These are phyloP conservation scores for Calonectria hongkongensis DNA, from an alignment of 2,329 filamentous ascomycete species.

Conservation along the genomic window DNA sequence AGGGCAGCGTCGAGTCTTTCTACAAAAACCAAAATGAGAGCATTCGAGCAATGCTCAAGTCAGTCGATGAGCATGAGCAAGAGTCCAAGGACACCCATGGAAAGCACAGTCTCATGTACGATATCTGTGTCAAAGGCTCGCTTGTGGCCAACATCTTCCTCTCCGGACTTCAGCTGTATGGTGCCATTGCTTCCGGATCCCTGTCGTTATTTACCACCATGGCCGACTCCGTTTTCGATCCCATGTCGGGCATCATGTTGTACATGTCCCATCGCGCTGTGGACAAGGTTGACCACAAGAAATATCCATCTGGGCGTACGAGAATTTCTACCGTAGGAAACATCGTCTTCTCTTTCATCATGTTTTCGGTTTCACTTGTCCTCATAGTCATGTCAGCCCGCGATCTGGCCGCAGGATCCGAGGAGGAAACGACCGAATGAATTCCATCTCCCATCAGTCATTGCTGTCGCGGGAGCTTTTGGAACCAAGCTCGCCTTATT, in stretches of 20 bases:
- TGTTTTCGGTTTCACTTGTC: conserved; percentile 23
- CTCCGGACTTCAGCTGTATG: conserved; percentile 1
- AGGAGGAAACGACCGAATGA: neutral
- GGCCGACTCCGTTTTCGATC: conserved; percentile 28
- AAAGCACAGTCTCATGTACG: conserved; percentile 20
- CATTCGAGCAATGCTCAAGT: conserved; percentile 27
- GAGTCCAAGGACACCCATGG: conserved; percentile 24
- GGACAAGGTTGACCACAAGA: conserved; percentile 12
- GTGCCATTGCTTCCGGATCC: conserved; percentile 9
- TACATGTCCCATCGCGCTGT: conserved; percentile 28
- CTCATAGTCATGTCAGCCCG: conserved; percentile 29
- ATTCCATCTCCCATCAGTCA: conserved; percentile 8
- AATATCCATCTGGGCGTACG: conserved; percentile 1
- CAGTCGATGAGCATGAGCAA: conserved; percentile 22
- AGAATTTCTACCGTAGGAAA: conserved; percentile 19
- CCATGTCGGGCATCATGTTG: conserved; percentile 27
- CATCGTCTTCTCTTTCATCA: conserved; percentile 29
- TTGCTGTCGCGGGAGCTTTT: conserved; percentile 13
- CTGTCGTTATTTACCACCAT: conserved; percentile 28
- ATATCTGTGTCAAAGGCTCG: conserved; percentile 22
- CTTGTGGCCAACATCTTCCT: conserved; percentile 19
- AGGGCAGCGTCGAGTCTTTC: conserved; percentile 1
- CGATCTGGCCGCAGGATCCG: conserved; percentile 6
- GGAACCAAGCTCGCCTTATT: conserved; percentile 12
- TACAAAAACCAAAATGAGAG: conserved; percentile 28